phyloP scores from a whole-genome alignment of 345 rosid genomes.

The Gossypium mustelinum region DNA sequence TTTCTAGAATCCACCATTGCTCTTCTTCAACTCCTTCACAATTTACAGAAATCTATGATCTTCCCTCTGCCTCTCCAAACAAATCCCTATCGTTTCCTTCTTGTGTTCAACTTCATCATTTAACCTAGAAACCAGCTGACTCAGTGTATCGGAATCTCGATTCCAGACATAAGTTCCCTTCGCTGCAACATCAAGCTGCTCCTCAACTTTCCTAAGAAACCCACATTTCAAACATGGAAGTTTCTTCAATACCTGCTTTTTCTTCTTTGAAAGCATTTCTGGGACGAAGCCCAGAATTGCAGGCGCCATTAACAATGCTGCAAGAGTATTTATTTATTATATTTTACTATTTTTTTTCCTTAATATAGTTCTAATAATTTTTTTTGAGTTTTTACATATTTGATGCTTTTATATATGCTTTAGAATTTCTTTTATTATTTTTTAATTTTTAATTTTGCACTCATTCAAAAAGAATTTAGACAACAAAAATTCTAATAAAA shows the following conservation, averaged over 20 bases:
- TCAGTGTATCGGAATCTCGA: conserved; percentile 43
- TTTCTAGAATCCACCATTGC: conserved; percentile 28
- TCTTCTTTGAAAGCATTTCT: conserved; percentile 21
- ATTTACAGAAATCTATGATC: conserved; percentile 24
- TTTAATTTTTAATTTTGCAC: too few relatives aligned
- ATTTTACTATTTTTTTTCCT: too few relatives aligned
- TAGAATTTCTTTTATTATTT: too few relatives aligned
- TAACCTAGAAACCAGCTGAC: conserved; percentile 38
- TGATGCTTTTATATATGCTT: too few relatives aligned
- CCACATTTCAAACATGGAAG: conserved; percentile 21
- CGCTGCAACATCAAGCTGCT: conserved; percentile 39
- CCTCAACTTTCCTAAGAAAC: conserved; percentile 22
- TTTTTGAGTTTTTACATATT: too few relatives aligned
- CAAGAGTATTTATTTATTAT: conserved; percentile 20
- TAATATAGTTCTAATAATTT: too few relatives aligned
- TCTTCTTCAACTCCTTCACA: conserved; percentile 38
- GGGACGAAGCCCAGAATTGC: conserved; percentile 28
- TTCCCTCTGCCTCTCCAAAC: conserved; percentile 28
- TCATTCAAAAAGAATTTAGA: too few relatives aligned
- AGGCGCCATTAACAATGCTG: conserved; percentile 30
- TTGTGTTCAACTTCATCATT: conserved; percentile 44
- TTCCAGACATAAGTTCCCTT: conserved; percentile 40
- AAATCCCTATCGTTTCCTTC: conserved; percentile 30
- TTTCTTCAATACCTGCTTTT: conserved; percentile 19
- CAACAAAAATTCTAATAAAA: too few relatives aligned